Evolutionary conservation across 116 monocot species (phyloP), one percentile per base, ranked within the genome.

Genomic region (Dioscorea cayenensis): DNA sequence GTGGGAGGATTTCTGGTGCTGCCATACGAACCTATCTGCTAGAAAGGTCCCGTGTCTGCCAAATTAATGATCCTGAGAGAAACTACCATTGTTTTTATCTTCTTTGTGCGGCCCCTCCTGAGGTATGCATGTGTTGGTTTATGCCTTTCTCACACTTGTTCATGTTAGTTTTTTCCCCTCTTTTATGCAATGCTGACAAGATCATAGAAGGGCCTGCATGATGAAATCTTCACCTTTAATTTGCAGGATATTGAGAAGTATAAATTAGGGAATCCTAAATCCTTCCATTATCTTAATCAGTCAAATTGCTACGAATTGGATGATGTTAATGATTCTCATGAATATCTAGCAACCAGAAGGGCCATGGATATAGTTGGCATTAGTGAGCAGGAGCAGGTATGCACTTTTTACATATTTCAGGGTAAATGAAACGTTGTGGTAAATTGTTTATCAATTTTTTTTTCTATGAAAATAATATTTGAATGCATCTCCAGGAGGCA

Each of bases 341-440:
- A 91, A 69, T 91, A 91, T 75, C 68, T 91, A 67, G 85, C 77
- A 36, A 91, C 85, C 51, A 87, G 81, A 73, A 87, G 87, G 60
- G 91, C 87, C 48, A 91, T 87, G 91, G 87, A 91, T 70, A 84
- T 87, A 70, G 87, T 91, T 83, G 91, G 91, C 79, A 91, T 91
- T 20, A 85, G 65, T 70, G 81, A 83, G 52, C 64, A 88, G 51
- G 91, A 91, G 51, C 91, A 91, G 81, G 91, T 84, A 21, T 69
- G 6, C 9, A 66, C 48, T 25, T 25, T 32, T 27, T 28, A 23
- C n/a, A 55, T 5, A 22, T 35, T 6, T 38, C 25, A 28, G 63
- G 25, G 6, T 9, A 65, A 23, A 63, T 21, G 7, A 9, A 10
- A 20, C 63, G 5, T 27, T 22, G 7, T 21, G 21, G 13, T 6